Conservation (phyloP, 2,329 filamentous ascomycete species). For the Trichoderma sp. region DNA sequence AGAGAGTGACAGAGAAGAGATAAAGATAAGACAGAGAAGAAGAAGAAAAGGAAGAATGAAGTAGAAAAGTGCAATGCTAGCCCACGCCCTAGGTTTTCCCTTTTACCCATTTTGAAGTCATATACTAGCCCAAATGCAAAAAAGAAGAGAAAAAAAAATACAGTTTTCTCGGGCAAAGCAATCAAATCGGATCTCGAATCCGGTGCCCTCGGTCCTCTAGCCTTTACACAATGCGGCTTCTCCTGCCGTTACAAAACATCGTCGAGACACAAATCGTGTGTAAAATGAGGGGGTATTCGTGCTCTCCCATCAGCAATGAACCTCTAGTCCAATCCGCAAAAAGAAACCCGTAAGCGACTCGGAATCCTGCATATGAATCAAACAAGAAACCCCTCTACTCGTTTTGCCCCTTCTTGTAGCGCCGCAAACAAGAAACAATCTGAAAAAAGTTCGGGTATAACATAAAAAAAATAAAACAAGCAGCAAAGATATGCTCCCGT, state of each 20-base stretch:
- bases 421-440: constrained; percentile 26
- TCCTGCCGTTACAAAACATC: constrained; percentile 22
- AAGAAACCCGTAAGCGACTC: constrained; percentile 22
- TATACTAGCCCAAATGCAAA: constrained; percentile 23
- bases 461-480: constrained; percentile 24
- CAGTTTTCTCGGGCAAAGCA: not conserved
- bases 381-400: constrained; percentile 21
- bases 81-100: constrained; percentile 3
- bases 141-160: not conserved
- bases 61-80: constrained; percentile 5
- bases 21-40: not conserved
- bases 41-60: not conserved
- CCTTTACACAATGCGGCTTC: constrained; percentile 5
- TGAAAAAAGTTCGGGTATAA: constrained; percentile 30
- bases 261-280: constrained; percentile 24
- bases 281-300: constrained; percentile 9
- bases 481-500: constrained; percentile 14
- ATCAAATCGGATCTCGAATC: not conserved
- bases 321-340: constrained; percentile 20
- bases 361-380: constrained; percentile 29
- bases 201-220: not conserved
- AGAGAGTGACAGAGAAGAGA: not conserved
- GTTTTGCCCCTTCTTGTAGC: constrained; percentile 8
- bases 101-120: constrained; percentile 24
- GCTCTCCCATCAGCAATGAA: constrained; percentile 22